Evolutionary conservation across 176 grass and related monocot genomes (phyloP), one percentile per base, ranked within the genome.

Genomic region (Zoysia japonica): DNA sequence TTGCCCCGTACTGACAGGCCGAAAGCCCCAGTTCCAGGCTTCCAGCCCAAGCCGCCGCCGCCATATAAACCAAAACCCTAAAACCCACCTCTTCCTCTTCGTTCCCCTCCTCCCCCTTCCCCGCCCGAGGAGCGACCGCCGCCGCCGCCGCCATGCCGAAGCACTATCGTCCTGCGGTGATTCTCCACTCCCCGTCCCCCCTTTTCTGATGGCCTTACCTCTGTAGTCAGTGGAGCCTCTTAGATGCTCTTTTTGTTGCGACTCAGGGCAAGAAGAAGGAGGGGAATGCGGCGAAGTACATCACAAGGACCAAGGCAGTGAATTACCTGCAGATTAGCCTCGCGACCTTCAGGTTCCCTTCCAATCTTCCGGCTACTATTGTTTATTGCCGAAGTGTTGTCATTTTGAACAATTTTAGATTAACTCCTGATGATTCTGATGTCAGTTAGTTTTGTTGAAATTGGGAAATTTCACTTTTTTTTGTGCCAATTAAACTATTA

Each of bases 261-360:
- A 1, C 65, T 11, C 61, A 99, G 96, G 96, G 92, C 45, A 99
- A 95, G 96, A 95, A 91, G 84, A 99, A 99, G 86, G 92, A 99
- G 73, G 92, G 96, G 69, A 99, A 95, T 44, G 90, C 88, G 5
- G 96, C 90, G n/a, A 95, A 93, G 88, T 99, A 95, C 77, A 91
- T 95, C 78, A 99, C 96, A 16, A 91, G 92, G 79, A 99, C 78
- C 61, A 99, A 91, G 88, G 96, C 96, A 4, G 86, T 95, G 41
- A 89, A 77, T 57, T 84, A 95, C 71, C 86, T 99, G 19, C 96
- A 99, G 89, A 81, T 91, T 57, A 88, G 86, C 77, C 90, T 95
- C 42, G 43, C 86, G 3, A 75, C 63, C n/a, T 99, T 99, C 68
- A 95, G 96, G 96, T 99, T 11, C 44, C 15, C 14, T 12, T 39